Percentiles rank a stretch among this genome's conserved stretches.
Evolutionary conservation across 2,329 filamentous ascomycete species (phyloP).

Genomic region (Alternaria brassicicola): DNA sequence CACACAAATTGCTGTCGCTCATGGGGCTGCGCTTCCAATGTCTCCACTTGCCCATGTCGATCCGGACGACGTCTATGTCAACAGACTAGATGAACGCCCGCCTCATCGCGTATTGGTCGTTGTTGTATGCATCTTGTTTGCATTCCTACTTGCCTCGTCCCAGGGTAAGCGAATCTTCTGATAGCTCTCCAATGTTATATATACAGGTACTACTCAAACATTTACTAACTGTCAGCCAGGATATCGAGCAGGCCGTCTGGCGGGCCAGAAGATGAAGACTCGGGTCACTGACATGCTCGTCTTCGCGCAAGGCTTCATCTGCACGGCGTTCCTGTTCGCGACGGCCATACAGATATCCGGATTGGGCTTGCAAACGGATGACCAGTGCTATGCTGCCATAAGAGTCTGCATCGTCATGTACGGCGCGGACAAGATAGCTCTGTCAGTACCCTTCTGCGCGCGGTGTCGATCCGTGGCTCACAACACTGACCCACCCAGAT

Average conservation of each 20-base stretch:
- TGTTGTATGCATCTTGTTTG: constrained; percentile 19
- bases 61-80: not conserved
- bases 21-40: not conserved
- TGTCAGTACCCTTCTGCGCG: constrained; percentile 19
- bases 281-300: constrained; percentile 25
- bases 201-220: not conserved
- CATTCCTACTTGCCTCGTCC: constrained; percentile 22
- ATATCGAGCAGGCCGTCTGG: constrained; percentile 28
- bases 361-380: constrained; percentile 33
- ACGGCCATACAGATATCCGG: constrained; percentile 35
- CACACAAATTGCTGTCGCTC: not conserved
- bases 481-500: constrained; percentile 21
- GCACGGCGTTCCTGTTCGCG: constrained; percentile 33
- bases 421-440: constrained; percentile 36
- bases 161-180: constrained; percentile 20
- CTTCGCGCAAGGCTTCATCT: constrained; percentile 26
- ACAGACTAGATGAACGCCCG: constrained; percentile 9
- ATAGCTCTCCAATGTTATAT: not conserved
- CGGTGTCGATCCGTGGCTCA: not conserved
- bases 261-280: constrained; percentile 14
- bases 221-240: constrained; percentile 11
- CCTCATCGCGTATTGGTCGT: constrained; percentile 15
- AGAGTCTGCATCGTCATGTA: constrained; percentile 48
- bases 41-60: not conserved
- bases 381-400: constrained; percentile 41